Percentiles rank a stretch among this genome's conserved stretches.
These are phyloP conservation scores for Hypomontagnella submonticulosa DNA, from an alignment of 495 filamentous ascomycete species.

Conservation along the genomic window DNA sequence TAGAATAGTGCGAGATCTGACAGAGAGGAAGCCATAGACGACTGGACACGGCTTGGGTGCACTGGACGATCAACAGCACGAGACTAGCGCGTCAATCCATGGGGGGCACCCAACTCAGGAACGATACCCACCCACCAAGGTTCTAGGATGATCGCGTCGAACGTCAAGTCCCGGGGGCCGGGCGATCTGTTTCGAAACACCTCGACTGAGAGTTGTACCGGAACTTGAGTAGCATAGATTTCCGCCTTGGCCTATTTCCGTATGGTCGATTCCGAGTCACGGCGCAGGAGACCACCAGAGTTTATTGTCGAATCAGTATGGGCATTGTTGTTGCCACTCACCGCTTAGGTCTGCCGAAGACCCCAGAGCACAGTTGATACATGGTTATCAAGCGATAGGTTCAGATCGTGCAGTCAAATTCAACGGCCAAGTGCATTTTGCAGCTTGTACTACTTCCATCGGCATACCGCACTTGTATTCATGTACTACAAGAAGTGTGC, in stretches of 20 bases:
- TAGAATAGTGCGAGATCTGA: not conserved
- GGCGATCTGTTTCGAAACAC: slow-evolving; percentile 44
- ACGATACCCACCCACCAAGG: slow-evolving; percentile 19
- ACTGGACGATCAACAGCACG: not conserved
- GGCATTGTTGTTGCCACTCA: not conserved
- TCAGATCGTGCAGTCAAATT: slow-evolving; percentile 1
- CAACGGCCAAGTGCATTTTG: not conserved
- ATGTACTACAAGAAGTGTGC: not conserved
- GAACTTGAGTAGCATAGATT: slow-evolving; percentile 1
- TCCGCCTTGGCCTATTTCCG: slow-evolving; percentile 15
- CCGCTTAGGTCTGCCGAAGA: too few species aligned
- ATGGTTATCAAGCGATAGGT: not conserved
- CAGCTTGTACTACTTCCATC: not conserved
- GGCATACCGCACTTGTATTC: not conserved
- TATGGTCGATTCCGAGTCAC: slow-evolving; percentile 10
- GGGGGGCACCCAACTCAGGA: slow-evolving; percentile 5
- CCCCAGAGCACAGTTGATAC: not conserved
- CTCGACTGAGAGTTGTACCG: slow-evolving; percentile 1
- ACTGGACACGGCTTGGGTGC: slow-evolving; percentile 11
- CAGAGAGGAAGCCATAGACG: not conserved
- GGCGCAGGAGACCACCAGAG: slow-evolving; percentile 5
- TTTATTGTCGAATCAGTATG: slow-evolving; percentile 22
- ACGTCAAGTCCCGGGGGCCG: slow-evolving; percentile 10
- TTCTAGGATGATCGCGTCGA: slow-evolving; percentile 14
- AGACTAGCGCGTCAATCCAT: slow-evolving; percentile 25